Evolutionary conservation across 2,329 filamentous ascomycete genomes (phyloP).

Genomic region (Gnomoniopsis smithogilvyi): DNA sequence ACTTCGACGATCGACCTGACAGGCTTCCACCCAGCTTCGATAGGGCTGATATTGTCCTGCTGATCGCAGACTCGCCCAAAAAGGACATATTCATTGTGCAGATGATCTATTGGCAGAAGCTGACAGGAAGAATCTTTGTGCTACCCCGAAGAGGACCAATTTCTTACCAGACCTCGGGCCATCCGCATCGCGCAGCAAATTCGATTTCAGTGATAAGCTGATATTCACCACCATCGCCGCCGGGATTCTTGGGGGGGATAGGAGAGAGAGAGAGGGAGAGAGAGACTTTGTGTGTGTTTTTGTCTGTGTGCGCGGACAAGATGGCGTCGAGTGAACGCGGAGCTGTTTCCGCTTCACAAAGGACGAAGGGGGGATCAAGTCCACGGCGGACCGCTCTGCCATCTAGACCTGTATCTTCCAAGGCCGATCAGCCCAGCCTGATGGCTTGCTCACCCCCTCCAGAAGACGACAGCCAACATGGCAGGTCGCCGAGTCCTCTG

Average conservation of each 20-base stretch:
- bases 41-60: background rate
- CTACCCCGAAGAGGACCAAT: conserved; percentile 11
- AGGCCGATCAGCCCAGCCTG: conserved; percentile 12
- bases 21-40: background rate
- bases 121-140: conserved; percentile 11
- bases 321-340: conserved; percentile 17
- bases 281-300: too few species aligned
- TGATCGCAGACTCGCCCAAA: background rate
- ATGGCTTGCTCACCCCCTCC: conserved; percentile 22
- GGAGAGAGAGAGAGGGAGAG: background rate
- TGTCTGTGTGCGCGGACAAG: conserved; percentile 2
- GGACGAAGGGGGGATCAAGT: conserved; percentile 9
- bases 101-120: conserved; percentile 13
- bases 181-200: conserved; percentile 2
- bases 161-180: conserved; percentile 12
- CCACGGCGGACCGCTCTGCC: conserved; percentile 22
- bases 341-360: conserved; percentile 3
- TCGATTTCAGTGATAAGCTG: conserved; percentile 10
- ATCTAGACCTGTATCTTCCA: conserved; percentile 22
- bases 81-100: background rate
- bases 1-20: background rate
- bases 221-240: background rate
- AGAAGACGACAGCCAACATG: conserved; percentile 20
- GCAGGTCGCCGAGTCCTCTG: conserved; percentile 15
- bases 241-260: background rate